Evolutionary conservation across 2,329 filamentous ascomycete genomes (phyloP).

Genomic region (Myriangium duriaei): DNA sequence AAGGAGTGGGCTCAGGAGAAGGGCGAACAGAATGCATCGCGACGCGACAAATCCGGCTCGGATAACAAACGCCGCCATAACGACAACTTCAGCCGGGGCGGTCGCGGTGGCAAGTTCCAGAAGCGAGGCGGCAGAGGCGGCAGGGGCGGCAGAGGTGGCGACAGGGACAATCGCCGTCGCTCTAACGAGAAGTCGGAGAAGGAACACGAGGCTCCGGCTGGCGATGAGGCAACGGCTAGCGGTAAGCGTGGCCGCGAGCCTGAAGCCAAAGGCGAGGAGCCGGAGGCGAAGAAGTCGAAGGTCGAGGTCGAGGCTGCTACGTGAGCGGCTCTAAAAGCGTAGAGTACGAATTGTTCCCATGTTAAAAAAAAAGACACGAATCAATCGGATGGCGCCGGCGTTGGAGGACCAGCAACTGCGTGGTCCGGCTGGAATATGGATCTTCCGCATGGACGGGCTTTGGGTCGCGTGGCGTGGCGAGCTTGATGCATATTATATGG

Average conservation of each 20-base stretch:
- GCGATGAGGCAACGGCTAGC: constrained; percentile 4
- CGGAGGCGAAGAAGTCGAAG: constrained; percentile 38
- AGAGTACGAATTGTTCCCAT: too few relatives aligned
- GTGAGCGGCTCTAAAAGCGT: too few relatives aligned
- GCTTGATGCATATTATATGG: too few relatives aligned
- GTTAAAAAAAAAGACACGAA: too few relatives aligned
- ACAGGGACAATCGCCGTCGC: constrained; percentile 9
- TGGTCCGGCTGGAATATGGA: too few relatives aligned
- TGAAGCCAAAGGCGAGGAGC: constrained; percentile 22
- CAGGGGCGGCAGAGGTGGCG: background rate
- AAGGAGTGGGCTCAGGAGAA: constrained; percentile 57
- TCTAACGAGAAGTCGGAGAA: constrained; percentile 5
- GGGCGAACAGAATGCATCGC: constrained; percentile 28
- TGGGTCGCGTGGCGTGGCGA: too few relatives aligned
- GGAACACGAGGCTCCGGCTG: constrained; percentile 4
- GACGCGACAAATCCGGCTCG: constrained; percentile 19
- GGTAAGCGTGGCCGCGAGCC: constrained; percentile 36
- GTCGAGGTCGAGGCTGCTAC: constrained; percentile 13
- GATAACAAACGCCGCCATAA: constrained; percentile 15
- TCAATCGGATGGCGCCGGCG: too few relatives aligned
- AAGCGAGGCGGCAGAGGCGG: background rate
- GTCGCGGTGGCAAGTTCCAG: constrained; percentile 3
- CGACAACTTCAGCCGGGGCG: too few relatives aligned
- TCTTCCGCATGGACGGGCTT: too few relatives aligned
- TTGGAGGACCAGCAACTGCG: too few relatives aligned